These are phyloP conservation scores for Hysterium pulicare DNA, from an alignment of 2,329 filamentous ascomycete genomes.

Conservation along the genomic window DNA sequence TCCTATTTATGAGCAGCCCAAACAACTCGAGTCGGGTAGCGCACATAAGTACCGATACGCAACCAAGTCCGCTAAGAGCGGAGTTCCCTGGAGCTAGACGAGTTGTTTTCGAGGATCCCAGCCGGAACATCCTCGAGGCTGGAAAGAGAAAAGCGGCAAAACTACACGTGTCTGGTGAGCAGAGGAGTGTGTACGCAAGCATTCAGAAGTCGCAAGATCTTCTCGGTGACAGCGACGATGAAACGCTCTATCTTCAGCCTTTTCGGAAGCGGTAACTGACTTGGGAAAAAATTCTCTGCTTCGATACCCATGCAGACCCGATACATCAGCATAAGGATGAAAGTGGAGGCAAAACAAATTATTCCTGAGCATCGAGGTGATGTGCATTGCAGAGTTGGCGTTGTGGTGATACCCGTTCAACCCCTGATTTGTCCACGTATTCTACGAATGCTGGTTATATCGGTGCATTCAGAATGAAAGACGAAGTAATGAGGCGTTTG, in stretches of 20 bases:
- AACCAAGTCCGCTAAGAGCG: constrained; percentile 27
- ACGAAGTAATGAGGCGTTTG: too few species aligned
- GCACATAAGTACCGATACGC: constrained; percentile 20
- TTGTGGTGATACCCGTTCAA: constrained; percentile 1
- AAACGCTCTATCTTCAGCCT: not conserved
- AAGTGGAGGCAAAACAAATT: too few species aligned
- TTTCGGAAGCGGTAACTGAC: not conserved
- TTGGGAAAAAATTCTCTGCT: too few species aligned
- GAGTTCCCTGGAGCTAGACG: constrained; percentile 25
- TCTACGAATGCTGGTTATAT: too few species aligned
- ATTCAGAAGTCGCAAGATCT: too few species aligned
- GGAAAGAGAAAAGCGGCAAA: not conserved
- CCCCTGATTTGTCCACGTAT: too few species aligned
- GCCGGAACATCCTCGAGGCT: constrained; percentile 19
- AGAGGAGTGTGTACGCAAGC: too few species aligned
- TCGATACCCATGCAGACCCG: too few species aligned
- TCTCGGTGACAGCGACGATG: constrained; percentile 1
- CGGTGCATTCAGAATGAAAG: too few species aligned
- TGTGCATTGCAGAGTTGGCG: constrained; percentile 1
- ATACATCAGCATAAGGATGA: too few species aligned
- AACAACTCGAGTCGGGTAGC: constrained; percentile 56
- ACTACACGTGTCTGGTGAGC: too few species aligned
- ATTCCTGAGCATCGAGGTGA: too few species aligned
- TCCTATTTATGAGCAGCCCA: constrained; percentile 79
- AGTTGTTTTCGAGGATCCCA: constrained; percentile 36